Base-by-base conservation (phyloP, 208 protist genomes). In the Leishmania amazonensis region DNA sequence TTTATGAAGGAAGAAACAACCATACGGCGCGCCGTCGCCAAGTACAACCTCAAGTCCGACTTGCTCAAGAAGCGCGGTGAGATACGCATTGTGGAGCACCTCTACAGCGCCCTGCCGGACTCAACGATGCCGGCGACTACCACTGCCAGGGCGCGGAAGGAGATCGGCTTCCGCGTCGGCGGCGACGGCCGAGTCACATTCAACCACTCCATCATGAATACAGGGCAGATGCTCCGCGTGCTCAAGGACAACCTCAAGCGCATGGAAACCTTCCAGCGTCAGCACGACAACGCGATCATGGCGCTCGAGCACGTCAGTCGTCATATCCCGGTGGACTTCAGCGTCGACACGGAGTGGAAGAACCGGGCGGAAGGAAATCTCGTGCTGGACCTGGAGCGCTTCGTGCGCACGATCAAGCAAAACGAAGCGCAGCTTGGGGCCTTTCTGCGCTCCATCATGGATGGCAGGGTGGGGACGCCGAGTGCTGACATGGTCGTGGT, bases 321-420 rank as follows among this genome's bases (percentile, higher is more conserved):
- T n/a, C 88, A 83, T 65, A 81, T 96, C 51, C 92, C 91, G 6
- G 87, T 97, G 3, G 92, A 97, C 82, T 95, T 97, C 83, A 96
- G 89, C 81, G 88, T 97, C 21, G 90, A 95, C 79, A 93, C 90
- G 8, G 83, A 93, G 64, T 97, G 94, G 92, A 95, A 95, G 77
- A n/a, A 89, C 49, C 85, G 89, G 35, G 92, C 91, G 64, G 93
- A 95, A 73, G 81, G 83, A 21, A 93, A 95, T 42, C 78, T 96
- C 28, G 87, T 94, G 28, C 79, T 87, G 42, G 86, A 81, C 35
- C 81, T 96, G 13, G 78, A 93, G 64, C 81, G 83, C 28, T 97
- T 96, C 83, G 90, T 89, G 5, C 54, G 38, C 31, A 97, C 87
- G 0, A 95, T 97, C 51, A 89, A 91, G 85, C 78, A 85, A 38